Evolutionary conservation across 2,329 filamentous ascomycete species (phyloP), one percentile per base, ranked within the genome.

Genomic region (Cytospora chrysosperma): DNA sequence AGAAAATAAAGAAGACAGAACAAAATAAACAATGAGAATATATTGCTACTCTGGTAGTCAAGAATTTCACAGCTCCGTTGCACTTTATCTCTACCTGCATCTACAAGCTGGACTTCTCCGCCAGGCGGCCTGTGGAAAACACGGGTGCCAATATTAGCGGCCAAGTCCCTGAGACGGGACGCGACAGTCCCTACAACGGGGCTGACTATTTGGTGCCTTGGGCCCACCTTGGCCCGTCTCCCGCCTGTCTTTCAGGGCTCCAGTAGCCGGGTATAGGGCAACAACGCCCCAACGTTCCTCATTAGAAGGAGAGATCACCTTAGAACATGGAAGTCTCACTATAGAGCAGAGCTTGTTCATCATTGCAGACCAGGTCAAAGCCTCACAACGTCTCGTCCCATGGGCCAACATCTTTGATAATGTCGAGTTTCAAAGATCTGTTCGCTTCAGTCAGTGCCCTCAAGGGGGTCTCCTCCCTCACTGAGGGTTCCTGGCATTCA

Each of bases 401-500:
- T 24, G 24, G 51, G 13, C 59, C 24, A 30, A 37, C 8, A 21
- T 21, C 12, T 32, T 17, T 37, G n/a, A 56, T 53, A n/a, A 62
- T 62, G 63, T 52, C 59, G 51, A 26, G 19, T 40, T 56, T 60
- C 24, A 15, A 28, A 24, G 54, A 37, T 21, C 47, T 59, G 15
- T 8, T 63, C 49, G 54, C 32, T 19, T 56, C 47, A 26, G 19
- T 60, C 28, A n/a, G 57, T 24, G 53, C 12, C 5, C 37, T 63
- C 21, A 26, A 43, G 12, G 26, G 17, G 17, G 30, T 34, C 15
- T 28, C 60, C 27, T 34, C 54, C 19, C 26, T 63, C 49, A 51
- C 52, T n/a, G 52, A 59, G 19, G 43, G 61, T 24, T 37, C 24
- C n/a, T 65, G 59, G 63, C 26, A 32, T 26, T 62, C 53, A 27